Conservation (phyloP, 1,284 basidiomycete species). For the Sphaerobolus stellatus region DNA sequence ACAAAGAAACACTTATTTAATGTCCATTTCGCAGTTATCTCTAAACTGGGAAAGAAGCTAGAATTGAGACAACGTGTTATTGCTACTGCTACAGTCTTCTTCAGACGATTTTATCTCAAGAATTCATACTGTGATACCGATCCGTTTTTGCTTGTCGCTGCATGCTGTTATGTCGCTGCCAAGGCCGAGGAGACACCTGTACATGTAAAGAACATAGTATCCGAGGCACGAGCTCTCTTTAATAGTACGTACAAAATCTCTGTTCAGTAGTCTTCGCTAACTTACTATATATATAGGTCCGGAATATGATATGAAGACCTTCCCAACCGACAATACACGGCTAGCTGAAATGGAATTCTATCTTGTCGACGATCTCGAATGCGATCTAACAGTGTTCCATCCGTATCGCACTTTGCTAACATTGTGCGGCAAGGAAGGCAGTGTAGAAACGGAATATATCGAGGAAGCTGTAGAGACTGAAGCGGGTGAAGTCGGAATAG, state of each 20-base stretch:
- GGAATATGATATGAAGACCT: constrained; percentile 69
- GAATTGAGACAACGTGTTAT: constrained; percentile 85
- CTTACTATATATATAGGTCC: constrained; percentile 39
- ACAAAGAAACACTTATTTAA: no score
- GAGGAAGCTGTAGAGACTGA: constrained; percentile 45
- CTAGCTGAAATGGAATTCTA: constrained; percentile 99
- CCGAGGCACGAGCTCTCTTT: constrained; percentile 79
- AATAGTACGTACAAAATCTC: constrained; percentile 52
- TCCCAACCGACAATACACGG: constrained; percentile 85
- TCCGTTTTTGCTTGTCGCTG: constrained; percentile 87
- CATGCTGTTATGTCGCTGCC: constrained; percentile 93
- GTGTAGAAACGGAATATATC: constrained; percentile 21
- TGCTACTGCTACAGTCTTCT: constrained; percentile 92
- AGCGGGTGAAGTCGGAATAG: constrained; percentile 61
- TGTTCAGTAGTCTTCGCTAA: background rate
- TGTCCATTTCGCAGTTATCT: constrained; percentile 69
- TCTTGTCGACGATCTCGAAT: constrained; percentile 93
- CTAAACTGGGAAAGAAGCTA: constrained; percentile 84
- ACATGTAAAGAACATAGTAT: constrained; percentile 91
- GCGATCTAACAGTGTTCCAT: constrained; percentile 91
- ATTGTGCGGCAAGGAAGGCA: constrained; percentile 61
- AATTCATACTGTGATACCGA: constrained; percentile 94
- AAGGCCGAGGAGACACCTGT: constrained; percentile 96
- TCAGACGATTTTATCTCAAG: constrained; percentile 92
- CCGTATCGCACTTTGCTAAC: constrained; percentile 87